Evolutionary conservation across 352 stramenopile species (phyloP).

Genomic region (Pythium pyrilobum): DNA sequence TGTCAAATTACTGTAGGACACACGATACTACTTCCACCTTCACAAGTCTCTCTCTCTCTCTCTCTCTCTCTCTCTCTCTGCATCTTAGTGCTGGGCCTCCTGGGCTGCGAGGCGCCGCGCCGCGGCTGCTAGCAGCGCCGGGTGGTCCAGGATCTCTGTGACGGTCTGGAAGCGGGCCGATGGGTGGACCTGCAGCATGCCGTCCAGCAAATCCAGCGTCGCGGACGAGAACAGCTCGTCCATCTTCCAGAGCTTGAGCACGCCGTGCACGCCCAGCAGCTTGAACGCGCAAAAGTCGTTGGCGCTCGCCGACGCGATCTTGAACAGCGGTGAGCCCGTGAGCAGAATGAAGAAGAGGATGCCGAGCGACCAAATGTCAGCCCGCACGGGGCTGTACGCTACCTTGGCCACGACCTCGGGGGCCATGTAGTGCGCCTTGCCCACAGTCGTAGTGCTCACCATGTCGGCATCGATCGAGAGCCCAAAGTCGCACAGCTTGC

Average conservation of each 20-base stretch:
- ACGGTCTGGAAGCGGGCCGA: background rate
- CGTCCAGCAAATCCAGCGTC: conserved; percentile 9
- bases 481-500: conserved; percentile 57
- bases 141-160: conserved; percentile 12
- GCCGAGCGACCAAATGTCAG: conserved; percentile 20
- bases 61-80: background rate
- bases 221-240: background rate
- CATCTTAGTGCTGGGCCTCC: background rate
- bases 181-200: conserved; percentile 8
- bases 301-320: conserved; percentile 2
- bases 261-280: background rate
- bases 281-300: conserved; percentile 3
- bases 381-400: conserved; percentile 8
- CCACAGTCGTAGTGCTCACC: conserved; percentile 20
- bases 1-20: too few species aligned
- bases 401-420: conserved; percentile 19
- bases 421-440: conserved; percentile 27
- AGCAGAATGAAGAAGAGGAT: conserved; percentile 16
- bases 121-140: conserved; percentile 11
- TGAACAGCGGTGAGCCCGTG: conserved; percentile 17
- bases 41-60: too few species aligned
- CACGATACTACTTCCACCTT: too few species aligned
- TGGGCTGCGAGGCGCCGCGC: background rate
- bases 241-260: conserved; percentile 17
- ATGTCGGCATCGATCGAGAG: conserved; percentile 25